These are phyloP conservation scores for Lepidium campestre DNA, from an alignment of 441 rosid species.

Conservation along the genomic window DNA sequence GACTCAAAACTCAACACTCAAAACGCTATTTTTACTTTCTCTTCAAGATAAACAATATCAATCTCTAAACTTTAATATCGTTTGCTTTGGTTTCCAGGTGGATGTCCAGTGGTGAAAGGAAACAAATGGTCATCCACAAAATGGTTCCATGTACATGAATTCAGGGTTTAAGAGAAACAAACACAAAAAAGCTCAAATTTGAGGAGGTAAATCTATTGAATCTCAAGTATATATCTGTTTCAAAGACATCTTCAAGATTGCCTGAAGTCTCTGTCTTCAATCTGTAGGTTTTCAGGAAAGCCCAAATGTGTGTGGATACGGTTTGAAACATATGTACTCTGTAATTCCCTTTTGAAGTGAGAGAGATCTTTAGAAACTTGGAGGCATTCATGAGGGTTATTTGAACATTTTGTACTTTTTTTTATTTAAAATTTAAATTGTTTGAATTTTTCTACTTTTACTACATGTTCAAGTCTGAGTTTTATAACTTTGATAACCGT, in stretches of 20 bases:
- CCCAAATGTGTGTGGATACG: conserved; percentile 12
- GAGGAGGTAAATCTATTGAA: conserved; percentile 15
- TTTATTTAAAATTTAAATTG: not conserved
- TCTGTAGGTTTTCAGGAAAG: not conserved
- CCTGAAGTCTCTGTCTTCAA: not conserved
- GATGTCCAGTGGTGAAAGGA: conserved; percentile 88
- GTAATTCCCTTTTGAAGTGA: conserved; percentile 9
- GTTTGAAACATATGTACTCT: conserved; percentile 4
- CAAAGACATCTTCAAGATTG: not conserved
- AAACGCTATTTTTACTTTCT: not conserved
- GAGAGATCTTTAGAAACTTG: conserved; percentile 10
- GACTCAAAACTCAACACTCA: not conserved
- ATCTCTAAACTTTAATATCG: not conserved
- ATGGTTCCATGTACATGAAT: conserved; percentile 83
- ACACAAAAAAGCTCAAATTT: not conserved
- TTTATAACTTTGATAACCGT: not conserved
- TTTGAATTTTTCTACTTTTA: not conserved
- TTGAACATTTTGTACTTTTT: conserved; percentile 7
- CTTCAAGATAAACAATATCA: not conserved
- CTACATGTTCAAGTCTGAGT: not conserved
- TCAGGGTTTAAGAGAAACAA: conserved; percentile 37
- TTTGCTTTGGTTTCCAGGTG: conserved; percentile 45
- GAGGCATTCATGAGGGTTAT: conserved; percentile 14
- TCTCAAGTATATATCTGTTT: not conserved
- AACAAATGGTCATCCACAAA: conserved; percentile 96